Evolutionary conservation across 2,329 filamentous ascomycete species (phyloP).

Genomic region (Sporothrix euskadiensis): DNA sequence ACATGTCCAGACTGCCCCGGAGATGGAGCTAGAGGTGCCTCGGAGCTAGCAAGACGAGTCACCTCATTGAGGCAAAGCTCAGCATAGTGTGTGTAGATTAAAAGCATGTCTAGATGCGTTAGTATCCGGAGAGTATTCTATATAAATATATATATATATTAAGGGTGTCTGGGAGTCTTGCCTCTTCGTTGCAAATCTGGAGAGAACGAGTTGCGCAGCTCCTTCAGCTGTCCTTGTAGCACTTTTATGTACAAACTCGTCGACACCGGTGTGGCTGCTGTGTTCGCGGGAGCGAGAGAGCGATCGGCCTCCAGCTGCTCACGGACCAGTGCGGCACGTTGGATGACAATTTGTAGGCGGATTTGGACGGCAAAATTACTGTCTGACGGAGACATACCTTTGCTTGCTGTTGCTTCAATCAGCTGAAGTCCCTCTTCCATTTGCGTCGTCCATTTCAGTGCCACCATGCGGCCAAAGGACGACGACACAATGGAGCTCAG

Average conservation of each 20-base stretch:
- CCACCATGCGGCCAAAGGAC: slow-evolving; percentile 40
- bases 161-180: background rate
- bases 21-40: slow-evolving; percentile 36
- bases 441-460: slow-evolving; percentile 42
- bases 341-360: slow-evolving; percentile 41
- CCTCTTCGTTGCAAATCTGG: slow-evolving; percentile 32
- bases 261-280: slow-evolving; percentile 15
- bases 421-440: slow-evolving; percentile 43
- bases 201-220: slow-evolving; percentile 37
- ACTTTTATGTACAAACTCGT: slow-evolving; percentile 38
- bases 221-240: slow-evolving; percentile 39
- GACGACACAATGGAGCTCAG: slow-evolving; percentile 40
- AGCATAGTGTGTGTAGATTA: slow-evolving; percentile 28
- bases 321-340: slow-evolving; percentile 38
- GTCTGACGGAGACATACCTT: slow-evolving; percentile 36
- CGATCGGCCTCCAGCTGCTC: slow-evolving; percentile 34
- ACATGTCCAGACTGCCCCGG: background rate
- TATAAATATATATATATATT: background rate
- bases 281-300: background rate
- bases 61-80: slow-evolving; percentile 33
- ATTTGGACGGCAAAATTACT: slow-evolving; percentile 41
- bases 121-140: background rate
- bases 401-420: slow-evolving; percentile 34
- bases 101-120: slow-evolving; percentile 25
- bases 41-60: slow-evolving; percentile 35